Base-by-base conservation (phyloP, 2,329 filamentous ascomycete genomes). In the Drechslerella coelobrocha region DNA sequence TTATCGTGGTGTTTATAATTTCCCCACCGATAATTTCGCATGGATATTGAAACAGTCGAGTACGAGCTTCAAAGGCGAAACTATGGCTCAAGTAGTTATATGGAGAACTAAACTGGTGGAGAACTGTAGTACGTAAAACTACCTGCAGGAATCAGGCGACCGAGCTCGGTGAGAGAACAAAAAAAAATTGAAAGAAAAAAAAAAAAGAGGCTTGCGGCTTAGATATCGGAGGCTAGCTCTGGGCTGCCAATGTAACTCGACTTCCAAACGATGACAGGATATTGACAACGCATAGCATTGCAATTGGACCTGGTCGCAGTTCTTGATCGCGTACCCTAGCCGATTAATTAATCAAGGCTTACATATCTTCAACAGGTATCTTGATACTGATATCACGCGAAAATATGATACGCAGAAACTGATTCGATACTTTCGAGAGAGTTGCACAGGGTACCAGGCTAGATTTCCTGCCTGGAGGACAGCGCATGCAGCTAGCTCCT, bases 201-300 rank as follows among this genome's bases (percentile, higher is more conserved):
- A n/a, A n/a, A n/a, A 45, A 21, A 7, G 17, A 10, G 10, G 43
- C 43, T n/a, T 62, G 52, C 60, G 52, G 52, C 52, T 61, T 27
- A 39, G 65, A 39, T 61, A 61, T 61, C 50, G 29, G 43, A 21
- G 37, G 8, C 12, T 23, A 19, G 43, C n/a, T n/a, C n/a, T 4
- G 34, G 3, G 12, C 34, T 10, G 26, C 24, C 21, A 34, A 61
- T 61, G 56, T 61, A 61, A 52, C 56, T 50, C 27, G 2, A 39
- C 12, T 4, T 39, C 34, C 34, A 24, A 17, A 14, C 7, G 43
- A 5, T 53, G 17, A 26, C 26, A 24, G 39, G 34, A 39, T 14
- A 41, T n/a, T 69, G 65, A 61, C 65, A 69, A 69, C 65, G 65
- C 65, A 69, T 61, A 61, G 57, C 31, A 69, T 52, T 62, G 52